phyloP scores from a whole-genome alignment of 495 filamentous ascomycete genomes.

The Aspergillus mulundensis region DNA sequence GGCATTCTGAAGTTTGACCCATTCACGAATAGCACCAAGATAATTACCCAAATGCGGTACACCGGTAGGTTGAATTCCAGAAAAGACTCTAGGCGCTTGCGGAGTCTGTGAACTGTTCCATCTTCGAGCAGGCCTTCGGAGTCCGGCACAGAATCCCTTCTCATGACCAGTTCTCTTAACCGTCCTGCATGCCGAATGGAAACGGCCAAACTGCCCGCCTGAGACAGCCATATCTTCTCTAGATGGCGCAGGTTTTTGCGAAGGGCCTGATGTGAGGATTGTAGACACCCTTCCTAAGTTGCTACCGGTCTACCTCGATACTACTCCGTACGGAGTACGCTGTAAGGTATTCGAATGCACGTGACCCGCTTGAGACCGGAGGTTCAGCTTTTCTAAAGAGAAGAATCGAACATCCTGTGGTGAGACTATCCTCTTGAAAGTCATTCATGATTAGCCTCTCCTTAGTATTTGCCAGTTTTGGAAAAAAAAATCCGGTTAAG shows the following conservation, averaged over 20 bases:
- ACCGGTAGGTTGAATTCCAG: constrained; percentile 94
- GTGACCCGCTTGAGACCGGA: too few species aligned
- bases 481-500: too few species aligned
- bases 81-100: constrained; percentile 58
- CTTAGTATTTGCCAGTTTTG: too few species aligned
- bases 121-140: constrained; percentile 5
- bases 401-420: too few species aligned
- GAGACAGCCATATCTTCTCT: constrained; percentile 1
- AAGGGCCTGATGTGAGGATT: background rate
- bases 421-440: too few species aligned
- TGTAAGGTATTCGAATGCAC: too few species aligned
- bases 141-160: background rate
- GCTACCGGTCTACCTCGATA: too few species aligned
- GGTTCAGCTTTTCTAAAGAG: too few species aligned
- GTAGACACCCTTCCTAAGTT: too few species aligned
- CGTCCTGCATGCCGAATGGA: background rate
- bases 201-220: background rate
- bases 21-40: constrained; percentile 83
- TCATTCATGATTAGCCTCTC: too few species aligned
- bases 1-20: constrained; percentile 72
- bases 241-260: background rate
- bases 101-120: constrained; percentile 8
- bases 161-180: background rate
- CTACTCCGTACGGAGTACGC: too few species aligned
- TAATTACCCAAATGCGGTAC: constrained; percentile 97